These are phyloP conservation scores for Celoporthe dispersa DNA, from an alignment of 2,329 filamentous ascomycete genomes.

Conservation along the genomic window DNA sequence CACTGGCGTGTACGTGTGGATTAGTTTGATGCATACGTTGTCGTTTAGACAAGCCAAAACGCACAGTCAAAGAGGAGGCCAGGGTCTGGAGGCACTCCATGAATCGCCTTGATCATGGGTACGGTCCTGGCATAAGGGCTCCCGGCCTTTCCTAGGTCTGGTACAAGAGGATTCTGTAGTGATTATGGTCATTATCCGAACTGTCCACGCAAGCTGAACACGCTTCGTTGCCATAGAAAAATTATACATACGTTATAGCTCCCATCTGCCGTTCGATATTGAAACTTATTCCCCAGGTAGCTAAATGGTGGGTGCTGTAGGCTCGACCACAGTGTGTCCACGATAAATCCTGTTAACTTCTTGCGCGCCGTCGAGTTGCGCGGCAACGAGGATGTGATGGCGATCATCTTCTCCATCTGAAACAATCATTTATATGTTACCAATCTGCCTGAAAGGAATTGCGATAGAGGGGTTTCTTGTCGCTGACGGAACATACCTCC, in stretches of 20 bases:
- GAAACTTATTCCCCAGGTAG: neutral
- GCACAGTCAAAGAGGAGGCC: constrained; percentile 43
- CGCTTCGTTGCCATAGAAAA: neutral
- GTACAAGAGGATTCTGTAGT: constrained; percentile 57
- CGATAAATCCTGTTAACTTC: constrained; percentile 47
- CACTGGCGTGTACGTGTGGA: neutral
- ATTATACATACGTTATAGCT: constrained; percentile 39
- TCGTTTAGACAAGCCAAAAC: constrained; percentile 43
- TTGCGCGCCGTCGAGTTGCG: constrained; percentile 40
- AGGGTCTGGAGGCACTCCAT: constrained; percentile 50
- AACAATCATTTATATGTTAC: neutral
- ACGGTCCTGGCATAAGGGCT: constrained; percentile 71
- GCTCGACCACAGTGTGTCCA: neutral
- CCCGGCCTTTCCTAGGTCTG: constrained; percentile 66
- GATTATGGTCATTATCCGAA: neutral
- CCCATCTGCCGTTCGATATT: constrained; percentile 8
- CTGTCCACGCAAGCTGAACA: neutral
- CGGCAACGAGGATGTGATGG: constrained; percentile 44
- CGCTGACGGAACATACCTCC: constrained; percentile 29
- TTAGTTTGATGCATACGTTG: neutral
- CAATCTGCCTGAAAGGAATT: neutral
- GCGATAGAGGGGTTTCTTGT: neutral
- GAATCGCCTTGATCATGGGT: constrained; percentile 58
- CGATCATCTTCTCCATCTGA: constrained; percentile 37
- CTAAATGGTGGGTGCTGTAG: neutral